Evolutionary conservation across 1,284 basidiomycete genomes (phyloP), one percentile per base, ranked within the genome.

Genomic region (Melampsora larici-populina): DNA sequence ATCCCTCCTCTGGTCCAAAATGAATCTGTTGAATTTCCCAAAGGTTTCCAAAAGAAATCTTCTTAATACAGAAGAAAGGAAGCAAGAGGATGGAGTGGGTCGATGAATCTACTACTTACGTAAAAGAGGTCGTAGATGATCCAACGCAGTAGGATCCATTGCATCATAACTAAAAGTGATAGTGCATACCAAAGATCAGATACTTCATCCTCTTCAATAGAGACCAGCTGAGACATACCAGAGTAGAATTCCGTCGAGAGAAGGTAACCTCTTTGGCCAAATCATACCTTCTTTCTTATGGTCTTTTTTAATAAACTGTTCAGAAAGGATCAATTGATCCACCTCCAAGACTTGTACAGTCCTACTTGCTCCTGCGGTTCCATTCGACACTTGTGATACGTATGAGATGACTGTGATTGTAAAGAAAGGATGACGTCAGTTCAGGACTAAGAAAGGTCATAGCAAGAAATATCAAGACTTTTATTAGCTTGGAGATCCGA

Each of bases 1-100:
- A 79, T 79, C 8, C 79, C 79, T 4, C 82, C 82, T 18, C 82
- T 77, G 8, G 80, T 81, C 82, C 82, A 83, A 74, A 83, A 83
- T 5, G 80, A 80, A 33, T 81, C 80, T 80, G 66, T 63, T n/a
- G n/a, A 49, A 36, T 62, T 24, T 5, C 26, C 51, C 21, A 29
- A 76, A 26, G n/a, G 31, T 71, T 11, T 15, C 13, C 15, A 43
- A 43, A 71, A 64, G 1, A n/a, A n/a, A 48, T 17, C 18, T 2
- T 13, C 7, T 40, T n/a, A 46, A 73, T 29, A 49, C 17, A 46
- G 26, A 26, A 26, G n/a, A 40, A 26, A 6, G 49, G 62, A 21
- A 51, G 2, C 31, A 49, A 55, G 18, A 18, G 21, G 43, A 65
- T 24, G 29, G 49, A n/a, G 15, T 40, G n/a, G 58, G 40, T 31